These are phyloP conservation scores for Apiotrichum veenhuisii DNA, from an alignment of 1,284 basidiomycete species.

Conservation along the genomic window DNA sequence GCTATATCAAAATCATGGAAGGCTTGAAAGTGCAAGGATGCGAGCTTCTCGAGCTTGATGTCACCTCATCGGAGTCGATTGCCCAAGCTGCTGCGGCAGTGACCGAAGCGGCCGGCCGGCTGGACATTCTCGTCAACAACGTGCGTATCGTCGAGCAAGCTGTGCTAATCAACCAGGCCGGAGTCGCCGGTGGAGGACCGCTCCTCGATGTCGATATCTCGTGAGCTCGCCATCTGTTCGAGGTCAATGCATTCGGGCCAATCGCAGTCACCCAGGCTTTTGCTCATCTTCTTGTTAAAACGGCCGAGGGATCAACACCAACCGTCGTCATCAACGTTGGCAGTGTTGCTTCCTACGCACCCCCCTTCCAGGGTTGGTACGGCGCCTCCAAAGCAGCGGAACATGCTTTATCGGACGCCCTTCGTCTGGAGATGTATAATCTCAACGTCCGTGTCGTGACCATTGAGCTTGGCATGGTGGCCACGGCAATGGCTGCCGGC, in stretches of 20 bases:
- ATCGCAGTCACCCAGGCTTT: conserved; percentile 23
- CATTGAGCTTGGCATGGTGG: conserved; percentile 1
- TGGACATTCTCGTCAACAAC: conserved; percentile 24
- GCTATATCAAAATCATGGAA: conserved; percentile 7
- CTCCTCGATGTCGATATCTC: conserved; percentile 6
- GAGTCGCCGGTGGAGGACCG: neutral
- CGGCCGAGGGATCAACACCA: neutral
- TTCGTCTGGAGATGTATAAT: conserved; percentile 18
- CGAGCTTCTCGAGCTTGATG: conserved; percentile 14
- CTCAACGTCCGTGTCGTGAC: conserved; percentile 9
- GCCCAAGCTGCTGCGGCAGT: conserved; percentile 2
- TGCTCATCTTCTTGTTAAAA: conserved; percentile 5
- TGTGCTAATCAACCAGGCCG: neutral
- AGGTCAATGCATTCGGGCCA: conserved; percentile 24
- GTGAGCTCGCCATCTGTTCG: conserved; percentile 15
- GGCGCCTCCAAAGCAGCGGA: conserved; percentile 10
- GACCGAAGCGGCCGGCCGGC: conserved; percentile 4
- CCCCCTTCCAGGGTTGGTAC: conserved; percentile 20
- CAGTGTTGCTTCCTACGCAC: conserved; percentile 7
- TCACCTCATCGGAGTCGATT: conserved; percentile 9
- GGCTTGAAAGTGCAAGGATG: conserved; percentile 1
- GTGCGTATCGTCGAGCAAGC: neutral
- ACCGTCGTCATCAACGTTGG: conserved; percentile 24
- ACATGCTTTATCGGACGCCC: conserved; percentile 8
- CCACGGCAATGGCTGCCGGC: conserved; percentile 4